These are phyloP conservation scores for Aplosporella prunicola DNA, from an alignment of 2,329 filamentous ascomycete species.

Conservation along the genomic window DNA sequence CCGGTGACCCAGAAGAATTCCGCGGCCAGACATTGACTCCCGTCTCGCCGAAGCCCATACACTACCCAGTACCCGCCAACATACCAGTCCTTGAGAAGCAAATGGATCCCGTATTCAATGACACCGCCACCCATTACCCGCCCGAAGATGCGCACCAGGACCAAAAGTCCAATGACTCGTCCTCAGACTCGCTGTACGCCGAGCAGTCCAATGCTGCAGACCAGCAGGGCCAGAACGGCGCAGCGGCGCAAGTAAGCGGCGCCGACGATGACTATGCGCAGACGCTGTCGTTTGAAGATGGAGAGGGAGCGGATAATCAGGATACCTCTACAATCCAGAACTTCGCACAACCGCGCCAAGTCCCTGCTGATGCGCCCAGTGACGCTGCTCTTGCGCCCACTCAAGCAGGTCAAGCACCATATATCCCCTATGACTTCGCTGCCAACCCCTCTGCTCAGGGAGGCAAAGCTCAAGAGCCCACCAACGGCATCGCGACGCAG, in stretches of 20 bases:
- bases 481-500: constrained; percentile 11
- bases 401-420: constrained; percentile 23
- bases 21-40: constrained; percentile 58
- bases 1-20: constrained; percentile 49
- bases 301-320: constrained; percentile 21
- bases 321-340: constrained; percentile 31
- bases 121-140: constrained; percentile 50
- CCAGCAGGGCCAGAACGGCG: constrained; percentile 14
- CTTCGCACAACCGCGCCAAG: constrained; percentile 24
- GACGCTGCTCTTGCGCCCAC: constrained; percentile 23
- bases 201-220: constrained; percentile 16
- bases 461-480: constrained; percentile 19
- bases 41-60: constrained; percentile 60
- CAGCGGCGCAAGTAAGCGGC: constrained; percentile 16
- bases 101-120: constrained; percentile 63
- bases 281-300: constrained; percentile 20
- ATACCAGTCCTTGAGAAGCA: constrained; percentile 62
- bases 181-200: constrained; percentile 24
- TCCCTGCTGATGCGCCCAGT: constrained; percentile 24
- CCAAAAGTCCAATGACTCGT: constrained; percentile 18
- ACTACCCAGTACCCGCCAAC: constrained; percentile 57
- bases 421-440: constrained; percentile 23
- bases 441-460: constrained; percentile 21
- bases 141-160: constrained; percentile 26
- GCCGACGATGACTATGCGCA: constrained; percentile 17